Evolutionary conservation across 192 early-diverging fungal genomes (phyloP), one percentile per base, ranked within the genome.

Genomic region (Mortierella claussenii): DNA sequence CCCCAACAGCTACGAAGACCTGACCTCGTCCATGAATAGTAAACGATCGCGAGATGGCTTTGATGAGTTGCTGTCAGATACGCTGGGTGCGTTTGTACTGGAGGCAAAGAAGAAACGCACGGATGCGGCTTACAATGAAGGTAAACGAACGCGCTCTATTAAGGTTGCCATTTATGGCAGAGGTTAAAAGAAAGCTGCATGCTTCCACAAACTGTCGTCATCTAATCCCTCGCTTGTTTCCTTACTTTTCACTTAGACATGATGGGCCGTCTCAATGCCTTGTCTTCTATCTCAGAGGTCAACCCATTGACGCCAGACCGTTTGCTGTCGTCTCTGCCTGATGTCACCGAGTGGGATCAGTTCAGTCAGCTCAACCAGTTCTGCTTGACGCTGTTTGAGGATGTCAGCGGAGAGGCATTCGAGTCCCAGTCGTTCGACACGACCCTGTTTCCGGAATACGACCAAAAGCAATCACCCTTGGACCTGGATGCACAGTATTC

Each of bases 51-150:
- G 69, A 18, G 60, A 80, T 57, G 55, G 55, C 6, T 37, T 67
- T 15, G 67, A 67, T 17, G 64, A 73, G 27, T 18, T 67, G 11
- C n/a, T 73, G 9, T 50, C 79, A 17, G 69, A 81, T 34, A 81
- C 66, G 3, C 49, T 81, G 12, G 73, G 64, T 24, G 61, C 55
- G 0, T 81, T 81, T 60, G 60, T 54, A 43, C 28, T 55, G 18
- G 80, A 81, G 7, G 60, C 74, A 40, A 81, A 81, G 40, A 81
- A 69, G 50, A 78, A 61, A 36, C 49, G 58, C 13, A 53, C 69
- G 18, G 67, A 81, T 6, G 57, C 65, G 10, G 43, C 56, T 9
- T 81, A 81, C 28, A 67, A 78, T 33, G 57, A 76, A 46, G 73
- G 80, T 81, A 69, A 30, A 27, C 46, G 28, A 36, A 61, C 48